Evolutionary conservation across 768 basidiomycete species (phyloP).

Genomic region (Lepiota venenata): DNA sequence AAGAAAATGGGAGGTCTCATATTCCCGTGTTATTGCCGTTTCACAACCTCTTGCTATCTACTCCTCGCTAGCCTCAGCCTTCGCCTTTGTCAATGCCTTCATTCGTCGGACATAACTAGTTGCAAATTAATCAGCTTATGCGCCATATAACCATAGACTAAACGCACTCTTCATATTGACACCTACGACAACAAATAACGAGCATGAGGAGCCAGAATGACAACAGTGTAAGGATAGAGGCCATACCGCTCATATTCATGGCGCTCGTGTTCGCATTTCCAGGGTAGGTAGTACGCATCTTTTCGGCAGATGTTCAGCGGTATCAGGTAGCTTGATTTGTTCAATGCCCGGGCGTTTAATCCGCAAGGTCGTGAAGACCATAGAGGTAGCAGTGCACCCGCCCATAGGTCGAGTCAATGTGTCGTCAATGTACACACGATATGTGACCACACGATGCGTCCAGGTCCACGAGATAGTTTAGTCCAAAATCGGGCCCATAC

Average conservation of each 20-base stretch:
- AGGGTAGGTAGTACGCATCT: conserved; percentile 76
- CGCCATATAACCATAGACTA: background rate
- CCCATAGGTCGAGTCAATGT: too few species aligned
- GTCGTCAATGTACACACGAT: too few species aligned
- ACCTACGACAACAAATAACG: conserved; percentile 42
- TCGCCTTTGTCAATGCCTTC: conserved; percentile 78
- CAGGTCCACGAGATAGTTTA: background rate
- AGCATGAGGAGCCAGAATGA: background rate
- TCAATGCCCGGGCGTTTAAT: background rate
- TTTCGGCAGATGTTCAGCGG: conserved; percentile 87
- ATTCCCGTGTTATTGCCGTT: background rate
- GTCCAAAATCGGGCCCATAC: background rate
- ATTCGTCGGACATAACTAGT: conserved; percentile 82
- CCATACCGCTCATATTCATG: conserved; percentile 84
- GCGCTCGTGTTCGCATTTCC: conserved; percentile 90
- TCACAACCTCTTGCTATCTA: conserved; percentile 8
- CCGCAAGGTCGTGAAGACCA: background rate
- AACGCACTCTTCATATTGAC: conserved; percentile 93
- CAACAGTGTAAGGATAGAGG: background rate
- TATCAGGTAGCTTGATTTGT: conserved; percentile 64
- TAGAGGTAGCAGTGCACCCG: too few species aligned
- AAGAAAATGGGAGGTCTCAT: background rate
- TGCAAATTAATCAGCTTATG: conserved; percentile 5
- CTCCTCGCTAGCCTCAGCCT: conserved; percentile 39
- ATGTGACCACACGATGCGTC: background rate